Evolutionary conservation across 2,329 filamentous ascomycete genomes (phyloP).

Genomic region (Pseudogymnoascus pannorum): DNA sequence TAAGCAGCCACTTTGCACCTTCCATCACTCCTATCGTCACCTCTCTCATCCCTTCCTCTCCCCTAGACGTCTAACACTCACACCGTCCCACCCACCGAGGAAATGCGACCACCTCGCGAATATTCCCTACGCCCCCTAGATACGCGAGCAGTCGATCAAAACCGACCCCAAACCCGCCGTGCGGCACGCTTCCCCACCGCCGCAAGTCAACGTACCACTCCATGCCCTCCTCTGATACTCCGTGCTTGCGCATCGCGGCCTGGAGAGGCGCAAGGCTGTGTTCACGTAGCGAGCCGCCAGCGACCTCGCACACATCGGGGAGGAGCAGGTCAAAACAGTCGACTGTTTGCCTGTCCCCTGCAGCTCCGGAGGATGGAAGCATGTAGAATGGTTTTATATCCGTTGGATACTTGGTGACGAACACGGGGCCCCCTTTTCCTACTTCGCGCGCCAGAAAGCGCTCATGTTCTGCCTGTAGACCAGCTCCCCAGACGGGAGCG

Average conservation of each 20-base stretch:
- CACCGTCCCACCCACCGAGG: slow-evolving; percentile 46
- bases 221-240: slow-evolving; percentile 43
- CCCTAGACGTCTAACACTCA: slow-evolving; percentile 26
- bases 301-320: slow-evolving; percentile 61
- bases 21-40: not conserved
- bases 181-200: slow-evolving; percentile 61
- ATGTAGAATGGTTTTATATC: slow-evolving; percentile 90
- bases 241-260: slow-evolving; percentile 51
- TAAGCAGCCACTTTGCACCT: not conserved
- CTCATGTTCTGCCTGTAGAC: slow-evolving; percentile 88
- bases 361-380: slow-evolving; percentile 42
- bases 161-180: slow-evolving; percentile 66
- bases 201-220: slow-evolving; percentile 66
- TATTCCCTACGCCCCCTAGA: slow-evolving; percentile 56
- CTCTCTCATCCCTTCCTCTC: not conserved
- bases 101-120: slow-evolving; percentile 62
- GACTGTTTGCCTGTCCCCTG: slow-evolving; percentile 40
- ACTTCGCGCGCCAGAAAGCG: slow-evolving; percentile 69
- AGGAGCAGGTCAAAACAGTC: slow-evolving; percentile 68
- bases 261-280: slow-evolving; percentile 52
- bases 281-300: slow-evolving; percentile 64
- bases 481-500: slow-evolving; percentile 61
- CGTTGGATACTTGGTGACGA: slow-evolving; percentile 89
- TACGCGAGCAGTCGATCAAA: slow-evolving; percentile 64
- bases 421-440: slow-evolving; percentile 58